Evolutionary conservation across 768 basidiomycete genomes (phyloP).

Genomic region (Xerocomus brunneocitrinus): DNA sequence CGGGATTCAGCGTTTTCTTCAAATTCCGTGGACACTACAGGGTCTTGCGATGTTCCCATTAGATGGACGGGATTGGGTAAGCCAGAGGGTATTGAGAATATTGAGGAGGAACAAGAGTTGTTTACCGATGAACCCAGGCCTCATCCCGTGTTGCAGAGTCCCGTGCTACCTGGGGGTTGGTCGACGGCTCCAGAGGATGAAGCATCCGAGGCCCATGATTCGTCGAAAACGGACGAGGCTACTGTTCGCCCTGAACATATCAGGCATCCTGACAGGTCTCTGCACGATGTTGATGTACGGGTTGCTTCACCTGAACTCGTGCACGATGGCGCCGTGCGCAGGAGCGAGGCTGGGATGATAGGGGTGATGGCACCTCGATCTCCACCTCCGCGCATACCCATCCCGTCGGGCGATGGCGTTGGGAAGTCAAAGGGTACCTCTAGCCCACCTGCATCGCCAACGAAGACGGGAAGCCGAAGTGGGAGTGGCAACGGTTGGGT

Average conservation of each 20-base stretch:
- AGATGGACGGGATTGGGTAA: slow-evolving; percentile 54
- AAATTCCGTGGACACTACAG: slow-evolving; percentile 39
- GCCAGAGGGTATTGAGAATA: slow-evolving; percentile 36
- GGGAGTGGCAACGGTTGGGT: slow-evolving; percentile 59
- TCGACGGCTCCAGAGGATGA: slow-evolving; percentile 51
- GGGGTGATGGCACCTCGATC: slow-evolving; percentile 40
- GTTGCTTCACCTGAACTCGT: slow-evolving; percentile 53
- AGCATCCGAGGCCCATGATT: slow-evolving; percentile 29
- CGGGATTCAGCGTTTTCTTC: slow-evolving; percentile 63
- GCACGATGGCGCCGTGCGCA: slow-evolving; percentile 40
- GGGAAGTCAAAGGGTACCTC: slow-evolving; percentile 22
- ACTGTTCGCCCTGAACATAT: slow-evolving; percentile 26
- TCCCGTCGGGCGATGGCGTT: slow-evolving; percentile 23
- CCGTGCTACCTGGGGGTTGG: slow-evolving; percentile 53
- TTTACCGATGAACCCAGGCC: slow-evolving; percentile 23
- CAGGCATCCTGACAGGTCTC: slow-evolving; percentile 29
- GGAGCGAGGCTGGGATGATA: slow-evolving; percentile 62
- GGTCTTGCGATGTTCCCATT: slow-evolving; percentile 50
- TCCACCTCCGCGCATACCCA: slow-evolving; percentile 24
- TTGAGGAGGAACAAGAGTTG: slow-evolving; percentile 32
- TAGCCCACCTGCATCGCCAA: slow-evolving; percentile 29
- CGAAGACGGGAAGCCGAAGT: slow-evolving; percentile 31
- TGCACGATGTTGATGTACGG: slow-evolving; percentile 49
- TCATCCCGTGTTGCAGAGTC: slow-evolving; percentile 29
- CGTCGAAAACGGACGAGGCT: slow-evolving; percentile 24